Evolutionary conservation across 352 stramenopile genomes (phyloP), one percentile per base, ranked within the genome.

Genomic region (Phytophthora boehmeriae): DNA sequence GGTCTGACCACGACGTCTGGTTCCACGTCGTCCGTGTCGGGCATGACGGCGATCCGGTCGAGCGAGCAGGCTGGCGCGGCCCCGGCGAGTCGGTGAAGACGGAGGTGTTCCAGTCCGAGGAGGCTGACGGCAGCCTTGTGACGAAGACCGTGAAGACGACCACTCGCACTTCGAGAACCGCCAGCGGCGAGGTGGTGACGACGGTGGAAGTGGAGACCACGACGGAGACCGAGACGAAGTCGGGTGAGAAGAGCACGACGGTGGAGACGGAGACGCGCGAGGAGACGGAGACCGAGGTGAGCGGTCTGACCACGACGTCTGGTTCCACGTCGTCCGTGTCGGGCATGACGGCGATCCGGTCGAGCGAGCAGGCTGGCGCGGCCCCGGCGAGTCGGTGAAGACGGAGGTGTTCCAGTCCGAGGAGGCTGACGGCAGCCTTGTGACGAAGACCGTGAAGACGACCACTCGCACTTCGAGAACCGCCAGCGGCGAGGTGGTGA

Each of bases 101-200:
- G 44, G 44, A 50, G 44, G 44, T 50, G 44, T 50, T 50, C 44
- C 44, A 50, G 25, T 50, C 44, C 8, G 23, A 50, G 44, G 44
- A 52, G 16, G 28, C 45, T 16, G 45, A 52, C 27, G 45, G 45
- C 45, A 52, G 27, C 45, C 39, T 52, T 28, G 45, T 52, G 27
- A 52, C 45, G 45, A 52, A 52, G 45, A 52, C 45, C n/a, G 45
- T 52, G 45, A 52, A 52, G 45, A 52, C 45, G 45, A 52, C 45
- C 14, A 52, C 45, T 25, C 27, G 28, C 28, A 52, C 45, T 17
- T 52, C 45, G 45, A 52, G 4, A 28, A 41, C 45, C 19, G 27
- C 45, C 28, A 52, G 27, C 28, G 45, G 45, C 16, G 45, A 52
- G 28, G 27, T 52, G 45, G 27, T 52, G 45, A 52, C 2, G 45